phyloP scores from a whole-genome alignment of 2,329 filamentous ascomycete species.

The Allantophomopsis cytisporea region DNA sequence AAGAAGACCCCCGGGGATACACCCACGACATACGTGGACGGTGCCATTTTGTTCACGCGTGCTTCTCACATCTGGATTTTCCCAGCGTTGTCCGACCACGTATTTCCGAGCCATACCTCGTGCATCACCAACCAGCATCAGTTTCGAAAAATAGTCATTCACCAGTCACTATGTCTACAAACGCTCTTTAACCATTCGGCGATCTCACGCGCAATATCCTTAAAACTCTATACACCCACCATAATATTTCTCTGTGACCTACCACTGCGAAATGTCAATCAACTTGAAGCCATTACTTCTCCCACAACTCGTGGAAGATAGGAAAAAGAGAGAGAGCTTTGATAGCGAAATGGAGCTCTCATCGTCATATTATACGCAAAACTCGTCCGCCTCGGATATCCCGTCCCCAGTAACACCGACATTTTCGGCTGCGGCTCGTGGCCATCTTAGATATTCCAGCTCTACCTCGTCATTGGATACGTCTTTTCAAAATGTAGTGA shows the following conservation, averaged over 20 bases:
- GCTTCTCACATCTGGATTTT: too few species aligned
- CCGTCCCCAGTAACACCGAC: constrained; percentile 60
- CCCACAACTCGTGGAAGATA: constrained; percentile 37
- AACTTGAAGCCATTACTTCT: constrained; percentile 38
- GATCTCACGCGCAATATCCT: neutral
- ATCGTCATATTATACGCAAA: constrained; percentile 14
- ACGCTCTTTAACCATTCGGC: neutral
- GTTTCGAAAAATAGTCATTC: too few species aligned
- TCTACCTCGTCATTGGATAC: constrained; percentile 69
- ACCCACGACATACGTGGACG: constrained; percentile 15
- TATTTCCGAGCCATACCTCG: too few species aligned
- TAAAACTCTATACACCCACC: neutral
- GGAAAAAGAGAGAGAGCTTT: constrained; percentile 26
- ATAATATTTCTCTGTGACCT: neutral
- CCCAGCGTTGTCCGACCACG: too few species aligned
- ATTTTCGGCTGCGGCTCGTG: constrained; percentile 40
- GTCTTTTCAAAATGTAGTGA: constrained; percentile 27
- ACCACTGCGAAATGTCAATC: constrained; percentile 14
- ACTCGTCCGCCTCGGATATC: constrained; percentile 49
- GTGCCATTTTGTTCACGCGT: neutral
- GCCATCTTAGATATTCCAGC: constrained; percentile 54
- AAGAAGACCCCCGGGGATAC: neutral
- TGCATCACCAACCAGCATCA: too few species aligned
- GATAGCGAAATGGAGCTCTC: constrained; percentile 17
- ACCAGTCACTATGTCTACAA: neutral